phyloP scores from a whole-genome alignment of 805 yeast genomes.

The Kazachstania bromeliacearum region DNA sequence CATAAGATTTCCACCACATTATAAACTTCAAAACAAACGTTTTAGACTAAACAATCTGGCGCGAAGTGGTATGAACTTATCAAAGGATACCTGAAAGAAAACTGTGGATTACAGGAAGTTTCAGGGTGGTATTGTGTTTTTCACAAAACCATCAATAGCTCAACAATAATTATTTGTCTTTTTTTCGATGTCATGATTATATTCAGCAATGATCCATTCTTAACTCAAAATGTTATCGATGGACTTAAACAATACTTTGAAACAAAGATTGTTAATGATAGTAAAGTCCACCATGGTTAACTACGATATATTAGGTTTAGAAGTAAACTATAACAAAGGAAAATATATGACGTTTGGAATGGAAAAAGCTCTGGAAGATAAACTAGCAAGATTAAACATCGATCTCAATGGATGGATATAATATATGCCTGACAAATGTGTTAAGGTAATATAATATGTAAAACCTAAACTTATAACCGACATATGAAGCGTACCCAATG shows the following conservation, averaged over 20 bases:
- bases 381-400: constrained; percentile 4
- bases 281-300: constrained; percentile 7
- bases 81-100: too few relatives aligned
- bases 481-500: constrained; percentile 7
- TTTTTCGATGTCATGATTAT: constrained; percentile 14
- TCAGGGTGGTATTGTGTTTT: too few relatives aligned
- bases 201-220: constrained; percentile 2
- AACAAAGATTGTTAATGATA: constrained; percentile 9
- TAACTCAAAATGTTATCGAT: background rate
- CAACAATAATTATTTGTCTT: constrained; percentile 6
- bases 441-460: constrained; percentile 8
- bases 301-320: constrained; percentile 13
- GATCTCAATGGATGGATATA: constrained; percentile 6
- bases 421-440: constrained; percentile 5
- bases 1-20: too few relatives aligned
- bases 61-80: too few relatives aligned
- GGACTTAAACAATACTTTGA: constrained; percentile 6
- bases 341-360: constrained; percentile 9
- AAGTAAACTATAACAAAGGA: constrained; percentile 5
- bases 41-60: too few relatives aligned
- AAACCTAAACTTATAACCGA: constrained; percentile 6
- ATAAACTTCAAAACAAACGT: too few relatives aligned
- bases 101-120: too few relatives aligned
- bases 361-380: constrained; percentile 6
- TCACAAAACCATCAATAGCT: too few relatives aligned